These are phyloP conservation scores for Rubia peregrina DNA, from an alignment of 305 asterid species.

Conservation along the genomic window DNA sequence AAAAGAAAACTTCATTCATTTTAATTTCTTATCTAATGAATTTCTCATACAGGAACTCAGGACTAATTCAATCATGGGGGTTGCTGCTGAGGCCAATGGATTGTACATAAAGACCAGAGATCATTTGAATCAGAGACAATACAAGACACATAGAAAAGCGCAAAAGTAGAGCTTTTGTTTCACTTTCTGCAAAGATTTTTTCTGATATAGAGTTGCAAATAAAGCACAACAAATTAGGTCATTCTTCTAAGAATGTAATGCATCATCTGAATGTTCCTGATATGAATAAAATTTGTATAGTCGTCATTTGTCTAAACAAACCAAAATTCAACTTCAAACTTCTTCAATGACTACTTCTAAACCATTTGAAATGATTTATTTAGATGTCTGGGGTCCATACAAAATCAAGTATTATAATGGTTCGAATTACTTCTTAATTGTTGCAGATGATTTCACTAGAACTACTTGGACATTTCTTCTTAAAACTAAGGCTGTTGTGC, in stretches of 20 bases:
- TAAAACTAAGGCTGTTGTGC: neutral
- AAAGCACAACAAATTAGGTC: neutral
- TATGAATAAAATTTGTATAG: neutral
- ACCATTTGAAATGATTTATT: neutral
- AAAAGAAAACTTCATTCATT: neutral
- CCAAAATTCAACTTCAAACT: neutral
- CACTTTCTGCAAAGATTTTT: neutral
- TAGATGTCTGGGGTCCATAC: conserved; percentile 6
- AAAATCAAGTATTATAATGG: no score
- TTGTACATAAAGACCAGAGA: neutral
- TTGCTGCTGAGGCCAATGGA: neutral
- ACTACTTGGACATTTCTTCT: neutral
- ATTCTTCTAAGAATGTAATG: neutral
- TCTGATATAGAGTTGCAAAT: no score
- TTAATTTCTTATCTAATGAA: neutral
- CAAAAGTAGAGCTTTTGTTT: accelerated
- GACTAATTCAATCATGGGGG: neutral
- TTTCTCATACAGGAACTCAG: neutral
- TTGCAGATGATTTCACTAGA: conserved; percentile 1
- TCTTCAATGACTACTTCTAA: neutral
- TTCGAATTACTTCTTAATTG: neutral
- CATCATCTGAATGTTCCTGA: neutral
- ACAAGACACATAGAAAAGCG: no score
- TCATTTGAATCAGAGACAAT: neutral
- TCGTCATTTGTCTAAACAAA: conserved; percentile 1